phyloP scores from a whole-genome alignment of 2,329 filamentous ascomycete species.

The Aschersonia sp. region DNA sequence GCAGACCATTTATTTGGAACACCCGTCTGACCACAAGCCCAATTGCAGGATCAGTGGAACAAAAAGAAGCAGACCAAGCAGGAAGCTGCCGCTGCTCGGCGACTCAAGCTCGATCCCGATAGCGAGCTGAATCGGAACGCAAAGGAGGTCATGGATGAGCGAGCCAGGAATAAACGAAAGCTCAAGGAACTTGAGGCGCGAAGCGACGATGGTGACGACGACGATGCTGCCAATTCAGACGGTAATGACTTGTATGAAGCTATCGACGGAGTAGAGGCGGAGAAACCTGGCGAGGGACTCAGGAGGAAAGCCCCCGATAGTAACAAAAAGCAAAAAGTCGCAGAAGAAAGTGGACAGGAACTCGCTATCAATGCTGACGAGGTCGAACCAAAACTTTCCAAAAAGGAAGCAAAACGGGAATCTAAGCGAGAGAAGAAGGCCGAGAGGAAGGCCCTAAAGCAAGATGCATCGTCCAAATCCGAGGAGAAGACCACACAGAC shows the following conservation, averaged over 20 bases:
- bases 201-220: constrained; percentile 29
- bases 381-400: constrained; percentile 32
- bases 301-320: constrained; percentile 30
- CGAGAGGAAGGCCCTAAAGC: constrained; percentile 19
- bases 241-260: constrained; percentile 26
- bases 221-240: constrained; percentile 25
- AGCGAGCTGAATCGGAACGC: constrained; percentile 67
- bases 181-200: constrained; percentile 46
- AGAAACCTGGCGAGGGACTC: constrained; percentile 50
- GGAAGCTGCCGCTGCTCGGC: constrained; percentile 67
- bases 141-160: constrained; percentile 84
- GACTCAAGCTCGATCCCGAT: constrained; percentile 82
- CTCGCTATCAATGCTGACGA: constrained; percentile 24
- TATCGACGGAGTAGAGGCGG: constrained; percentile 39
- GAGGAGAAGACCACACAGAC: constrained; percentile 8
- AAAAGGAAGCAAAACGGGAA: constrained; percentile 39
- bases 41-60: constrained; percentile 68
- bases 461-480: constrained; percentile 4
- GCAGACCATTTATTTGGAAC: background rate
- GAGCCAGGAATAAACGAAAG: constrained; percentile 65
- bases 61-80: constrained; percentile 93
- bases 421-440: constrained; percentile 29
- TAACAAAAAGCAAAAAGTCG: constrained; percentile 40
- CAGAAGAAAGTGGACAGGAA: constrained; percentile 12
- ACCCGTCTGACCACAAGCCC: background rate